Percentiles rank a stretch among this genome's conserved stretches.
Conservation (phyloP, 768 basidiomycete species). For the Boletus reticulatus region DNA sequence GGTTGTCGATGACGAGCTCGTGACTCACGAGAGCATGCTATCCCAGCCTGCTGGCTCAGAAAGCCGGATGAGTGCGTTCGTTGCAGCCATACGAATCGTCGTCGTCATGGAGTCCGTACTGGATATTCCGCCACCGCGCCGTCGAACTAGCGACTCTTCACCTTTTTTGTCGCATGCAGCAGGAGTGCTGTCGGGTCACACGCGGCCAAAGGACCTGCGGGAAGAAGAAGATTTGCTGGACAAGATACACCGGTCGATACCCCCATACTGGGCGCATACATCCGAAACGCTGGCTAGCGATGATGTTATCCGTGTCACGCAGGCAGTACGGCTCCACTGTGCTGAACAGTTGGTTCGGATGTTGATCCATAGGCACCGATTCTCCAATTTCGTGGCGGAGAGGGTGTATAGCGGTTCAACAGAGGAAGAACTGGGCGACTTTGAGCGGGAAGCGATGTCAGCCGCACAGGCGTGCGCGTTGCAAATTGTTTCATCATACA, state of each 20-base stretch:
- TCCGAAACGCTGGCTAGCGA: constrained; percentile 78
- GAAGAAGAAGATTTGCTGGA: constrained; percentile 83
- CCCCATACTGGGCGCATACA: constrained; percentile 77
- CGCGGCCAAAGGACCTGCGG: constrained; percentile 60
- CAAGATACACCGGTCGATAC: constrained; percentile 70
- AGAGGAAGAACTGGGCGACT: constrained; percentile 57
- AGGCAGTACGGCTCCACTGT: constrained; percentile 83
- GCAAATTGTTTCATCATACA: constrained; percentile 77
- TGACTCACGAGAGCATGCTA: constrained; percentile 68
- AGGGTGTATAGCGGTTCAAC: constrained; percentile 45
- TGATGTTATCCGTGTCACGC: constrained; percentile 87
- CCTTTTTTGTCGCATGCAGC: constrained; percentile 79
- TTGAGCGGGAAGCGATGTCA: constrained; percentile 76
- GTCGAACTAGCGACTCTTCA: constrained; percentile 57
- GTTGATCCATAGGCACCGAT: constrained; percentile 86
- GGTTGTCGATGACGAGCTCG: constrained; percentile 85
- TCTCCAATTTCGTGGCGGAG: constrained; percentile 74
- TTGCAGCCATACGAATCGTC: constrained; percentile 73
- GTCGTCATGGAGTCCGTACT: constrained; percentile 87
- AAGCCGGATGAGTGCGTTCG: constrained; percentile 79
- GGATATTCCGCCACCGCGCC: constrained; percentile 68
- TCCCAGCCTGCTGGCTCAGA: constrained; percentile 69
- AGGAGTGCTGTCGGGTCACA: constrained; percentile 59
- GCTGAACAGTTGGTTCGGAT: constrained; percentile 85
- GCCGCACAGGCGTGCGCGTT: constrained; percentile 76